Conservation (phyloP, 768 basidiomycete species). For the Lepiota brunneoincarnata region DNA sequence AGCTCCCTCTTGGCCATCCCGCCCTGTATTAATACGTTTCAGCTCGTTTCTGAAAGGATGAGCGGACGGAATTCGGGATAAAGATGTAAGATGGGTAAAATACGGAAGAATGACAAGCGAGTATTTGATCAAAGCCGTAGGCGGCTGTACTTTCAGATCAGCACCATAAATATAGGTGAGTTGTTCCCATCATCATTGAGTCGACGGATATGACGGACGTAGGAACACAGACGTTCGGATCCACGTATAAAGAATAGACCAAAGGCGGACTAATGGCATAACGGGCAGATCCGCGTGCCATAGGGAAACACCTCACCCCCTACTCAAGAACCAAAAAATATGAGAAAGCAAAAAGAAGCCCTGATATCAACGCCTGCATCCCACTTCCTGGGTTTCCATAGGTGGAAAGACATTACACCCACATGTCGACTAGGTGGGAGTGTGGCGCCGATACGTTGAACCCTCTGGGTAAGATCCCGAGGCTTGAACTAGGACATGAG, state of each 20-base stretch:
- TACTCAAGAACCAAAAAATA: too few relatives aligned
- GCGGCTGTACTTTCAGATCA: not conserved
- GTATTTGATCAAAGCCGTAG: not conserved
- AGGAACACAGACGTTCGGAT: not conserved
- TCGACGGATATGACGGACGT: constrained; percentile 2
- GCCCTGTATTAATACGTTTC: constrained; percentile 1
- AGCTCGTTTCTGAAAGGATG: not conserved
- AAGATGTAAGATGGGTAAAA: constrained; percentile 20
- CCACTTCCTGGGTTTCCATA: too few relatives aligned
- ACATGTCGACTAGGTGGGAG: too few relatives aligned
- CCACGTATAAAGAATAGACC: not conserved
- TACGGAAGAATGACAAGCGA: constrained; percentile 11
- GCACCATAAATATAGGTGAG: not conserved
- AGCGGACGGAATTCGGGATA: constrained; percentile 25
- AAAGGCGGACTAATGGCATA: not conserved
- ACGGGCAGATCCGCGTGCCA: not conserved
- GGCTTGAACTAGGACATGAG: too few relatives aligned
- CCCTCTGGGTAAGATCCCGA: too few relatives aligned
- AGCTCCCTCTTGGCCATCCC: not conserved
- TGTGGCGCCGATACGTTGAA: too few relatives aligned
- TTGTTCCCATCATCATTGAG: too few relatives aligned
- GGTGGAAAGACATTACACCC: too few relatives aligned
- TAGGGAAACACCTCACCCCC: too few relatives aligned
- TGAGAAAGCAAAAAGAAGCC: too few relatives aligned
- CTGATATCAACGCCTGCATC: too few relatives aligned